A percentile compares a stretch with the other conserved stretches of the same genome.
phyloP scores from a whole-genome alignment of 108 stramenopile genomes.

The Pinguiococcus pyrenoidosus region DNA sequence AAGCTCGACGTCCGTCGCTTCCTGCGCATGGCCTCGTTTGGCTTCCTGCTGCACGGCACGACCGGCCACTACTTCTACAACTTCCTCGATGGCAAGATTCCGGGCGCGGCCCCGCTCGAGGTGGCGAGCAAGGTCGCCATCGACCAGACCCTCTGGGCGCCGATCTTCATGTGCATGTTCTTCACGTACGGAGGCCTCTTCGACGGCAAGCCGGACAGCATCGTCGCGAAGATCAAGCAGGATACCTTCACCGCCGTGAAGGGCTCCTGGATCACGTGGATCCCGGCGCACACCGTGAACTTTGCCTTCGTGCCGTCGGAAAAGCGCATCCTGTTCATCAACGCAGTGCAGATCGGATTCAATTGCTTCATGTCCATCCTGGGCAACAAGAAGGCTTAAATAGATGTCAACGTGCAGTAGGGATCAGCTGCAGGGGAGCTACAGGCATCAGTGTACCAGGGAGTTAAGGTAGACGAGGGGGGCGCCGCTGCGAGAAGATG shows the following conservation, averaged over 20 bases:
- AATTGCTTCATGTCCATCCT: conserved; percentile 84
- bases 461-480: no score
- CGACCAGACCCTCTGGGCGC: conserved; percentile 70
- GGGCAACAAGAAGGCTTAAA: conserved; percentile 68
- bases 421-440: no score
- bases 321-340: conserved; percentile 84
- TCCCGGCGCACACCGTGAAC: conserved; percentile 72
- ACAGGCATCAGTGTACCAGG: no score
- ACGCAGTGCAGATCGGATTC: conserved; percentile 84
- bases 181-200: conserved; percentile 75
- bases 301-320: conserved; percentile 77
- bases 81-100: conserved; percentile 71
- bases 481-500: no score
- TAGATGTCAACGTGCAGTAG: no score
- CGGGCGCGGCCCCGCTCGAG: conserved; percentile 68
- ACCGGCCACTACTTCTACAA: conserved; percentile 92
- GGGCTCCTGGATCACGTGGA: conserved; percentile 53
- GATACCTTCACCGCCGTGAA: conserved; percentile 68
- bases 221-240: conserved; percentile 65
- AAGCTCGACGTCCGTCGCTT: conserved; percentile 78
- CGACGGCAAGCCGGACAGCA: conserved; percentile 65
- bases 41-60: conserved; percentile 79
- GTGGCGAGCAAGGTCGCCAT: conserved; percentile 83
- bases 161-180: conserved; percentile 86
- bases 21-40: conserved; percentile 72